Percentiles rank a stretch among this genome's conserved stretches.
Evolutionary conservation across 192 early-diverging fungal genomes (phyloP).

Genomic region (Entomortierella beljakovae): DNA sequence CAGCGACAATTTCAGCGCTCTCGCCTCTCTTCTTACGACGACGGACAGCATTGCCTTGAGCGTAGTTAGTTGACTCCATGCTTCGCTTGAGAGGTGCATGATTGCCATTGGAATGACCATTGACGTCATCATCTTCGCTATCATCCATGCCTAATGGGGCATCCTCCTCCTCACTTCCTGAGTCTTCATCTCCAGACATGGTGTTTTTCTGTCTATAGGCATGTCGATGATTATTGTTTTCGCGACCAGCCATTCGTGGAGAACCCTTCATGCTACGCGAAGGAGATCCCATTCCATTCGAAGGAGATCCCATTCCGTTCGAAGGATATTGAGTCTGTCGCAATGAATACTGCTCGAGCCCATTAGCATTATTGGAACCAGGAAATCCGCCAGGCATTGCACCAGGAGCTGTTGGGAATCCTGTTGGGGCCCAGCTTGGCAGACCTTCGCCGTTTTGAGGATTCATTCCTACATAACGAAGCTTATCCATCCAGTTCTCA

Average conservation of each 20-base stretch:
- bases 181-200: constrained; percentile 54
- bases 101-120: constrained; percentile 2
- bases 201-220: constrained; percentile 39
- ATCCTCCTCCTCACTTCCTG: constrained; percentile 39
- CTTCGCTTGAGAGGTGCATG: constrained; percentile 46
- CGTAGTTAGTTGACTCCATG: constrained; percentile 44
- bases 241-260: constrained; percentile 26
- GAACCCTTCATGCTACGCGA: constrained; percentile 38
- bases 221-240: constrained; percentile 20
- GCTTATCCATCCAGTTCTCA: constrained; percentile 68
- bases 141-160: constrained; percentile 31
- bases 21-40: constrained; percentile 52
- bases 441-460: constrained; percentile 48
- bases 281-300: constrained; percentile 23
- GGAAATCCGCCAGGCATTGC: constrained; percentile 49
- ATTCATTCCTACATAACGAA: constrained; percentile 54
- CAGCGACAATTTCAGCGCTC: constrained; percentile 48
- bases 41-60: constrained; percentile 46
- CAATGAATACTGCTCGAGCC: constrained; percentile 47
- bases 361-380: constrained; percentile 10
- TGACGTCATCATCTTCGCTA: constrained; percentile 28
- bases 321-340: constrained; percentile 30
- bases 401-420: constrained; percentile 22
- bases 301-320: constrained; percentile 15
- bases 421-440: constrained; percentile 50